Conservation (phyloP, 163 green algal genomes). For the Chlorella variabilis region DNA sequence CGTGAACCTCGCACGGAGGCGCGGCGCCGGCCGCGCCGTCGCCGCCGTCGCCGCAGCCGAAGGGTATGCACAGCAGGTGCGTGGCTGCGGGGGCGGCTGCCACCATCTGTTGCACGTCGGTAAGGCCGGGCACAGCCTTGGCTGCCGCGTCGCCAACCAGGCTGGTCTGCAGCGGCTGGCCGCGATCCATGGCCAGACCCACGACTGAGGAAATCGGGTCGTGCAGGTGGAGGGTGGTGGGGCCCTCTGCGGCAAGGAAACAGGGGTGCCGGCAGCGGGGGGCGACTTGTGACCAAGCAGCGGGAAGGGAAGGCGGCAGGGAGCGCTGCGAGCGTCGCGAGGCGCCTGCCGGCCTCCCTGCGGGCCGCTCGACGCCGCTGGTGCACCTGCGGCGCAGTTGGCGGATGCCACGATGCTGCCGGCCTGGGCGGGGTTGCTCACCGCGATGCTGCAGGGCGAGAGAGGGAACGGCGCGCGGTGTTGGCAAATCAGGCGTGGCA, state of each 20-base stretch:
- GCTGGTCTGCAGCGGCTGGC: constrained; percentile 21
- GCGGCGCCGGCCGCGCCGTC: background rate
- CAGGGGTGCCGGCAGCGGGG: too few species aligned
- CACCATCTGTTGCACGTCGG: constrained; percentile 30
- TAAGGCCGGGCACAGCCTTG: background rate
- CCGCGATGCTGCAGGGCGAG: background rate
- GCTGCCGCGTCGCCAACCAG: background rate
- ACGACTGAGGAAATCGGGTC: background rate
- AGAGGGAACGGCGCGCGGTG: background rate
- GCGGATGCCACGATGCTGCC: constrained; percentile 9
- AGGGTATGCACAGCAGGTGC: constrained; percentile 39
- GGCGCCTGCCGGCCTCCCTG: too few species aligned
- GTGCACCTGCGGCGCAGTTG: constrained; percentile 2
- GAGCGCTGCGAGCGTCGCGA: too few species aligned
- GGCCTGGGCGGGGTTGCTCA: constrained; percentile 18
- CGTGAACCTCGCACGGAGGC: background rate
- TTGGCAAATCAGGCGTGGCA: background rate
- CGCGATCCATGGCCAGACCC: background rate
- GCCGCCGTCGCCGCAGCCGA: background rate
- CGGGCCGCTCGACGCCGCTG: too few species aligned
- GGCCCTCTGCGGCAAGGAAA: constrained; percentile 7
- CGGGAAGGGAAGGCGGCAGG: too few species aligned
- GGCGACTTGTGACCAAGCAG: too few species aligned
- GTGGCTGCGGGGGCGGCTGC: background rate
- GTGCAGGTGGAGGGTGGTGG: constrained; percentile 31